phyloP scores from a whole-genome alignment of 352 stramenopile genomes.

The Globisporangium cylindrosporum region DNA sequence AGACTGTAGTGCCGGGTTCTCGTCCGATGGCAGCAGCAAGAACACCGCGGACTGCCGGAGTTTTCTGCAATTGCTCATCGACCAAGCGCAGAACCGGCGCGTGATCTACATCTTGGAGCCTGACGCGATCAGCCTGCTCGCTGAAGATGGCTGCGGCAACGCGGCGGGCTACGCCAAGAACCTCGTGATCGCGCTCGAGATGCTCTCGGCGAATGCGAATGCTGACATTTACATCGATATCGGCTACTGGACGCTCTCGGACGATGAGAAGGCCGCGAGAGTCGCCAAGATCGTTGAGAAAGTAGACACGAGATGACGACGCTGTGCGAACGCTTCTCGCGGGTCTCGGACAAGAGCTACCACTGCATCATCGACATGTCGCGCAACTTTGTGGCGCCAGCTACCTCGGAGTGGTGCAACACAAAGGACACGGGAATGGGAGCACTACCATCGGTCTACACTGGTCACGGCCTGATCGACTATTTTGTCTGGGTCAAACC shows the following conservation, averaged over 20 bases:
- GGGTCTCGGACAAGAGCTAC: slow-evolving; percentile 35
- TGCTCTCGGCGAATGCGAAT: slow-evolving; percentile 60
- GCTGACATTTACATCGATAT: slow-evolving; percentile 69
- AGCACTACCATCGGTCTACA: slow-evolving; percentile 41
- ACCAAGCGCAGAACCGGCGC: slow-evolving; percentile 17
- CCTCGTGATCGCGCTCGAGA: slow-evolving; percentile 39
- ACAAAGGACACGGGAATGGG: slow-evolving; percentile 37
- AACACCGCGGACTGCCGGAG: slow-evolving; percentile 40
- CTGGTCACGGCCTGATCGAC: slow-evolving; percentile 44
- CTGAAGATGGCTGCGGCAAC: slow-evolving; percentile 30
- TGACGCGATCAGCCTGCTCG: slow-evolving; percentile 56
- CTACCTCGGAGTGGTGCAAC: slow-evolving; percentile 55
- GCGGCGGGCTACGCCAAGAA: slow-evolving; percentile 43
- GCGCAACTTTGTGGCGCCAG: slow-evolving; percentile 30
- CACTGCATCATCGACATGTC: slow-evolving; percentile 68
- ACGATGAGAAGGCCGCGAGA: slow-evolving; percentile 17
- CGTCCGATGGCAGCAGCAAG: slow-evolving; percentile 30
- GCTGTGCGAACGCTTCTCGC: slow-evolving; percentile 60
- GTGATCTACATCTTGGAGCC: slow-evolving; percentile 69
- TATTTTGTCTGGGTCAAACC: slow-evolving; percentile 77
- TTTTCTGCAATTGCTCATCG: slow-evolving; percentile 40
- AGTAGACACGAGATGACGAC: slow-evolving; percentile 36
- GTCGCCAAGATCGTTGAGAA: slow-evolving; percentile 44
- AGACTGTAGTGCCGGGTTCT: slow-evolving; percentile 60
- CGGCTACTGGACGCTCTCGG: slow-evolving; percentile 56